Evolutionary conservation across 768 basidiomycete species (phyloP), one percentile per base, ranked within the genome.

Genomic region (Rhodotorula kratochvilovae): DNA sequence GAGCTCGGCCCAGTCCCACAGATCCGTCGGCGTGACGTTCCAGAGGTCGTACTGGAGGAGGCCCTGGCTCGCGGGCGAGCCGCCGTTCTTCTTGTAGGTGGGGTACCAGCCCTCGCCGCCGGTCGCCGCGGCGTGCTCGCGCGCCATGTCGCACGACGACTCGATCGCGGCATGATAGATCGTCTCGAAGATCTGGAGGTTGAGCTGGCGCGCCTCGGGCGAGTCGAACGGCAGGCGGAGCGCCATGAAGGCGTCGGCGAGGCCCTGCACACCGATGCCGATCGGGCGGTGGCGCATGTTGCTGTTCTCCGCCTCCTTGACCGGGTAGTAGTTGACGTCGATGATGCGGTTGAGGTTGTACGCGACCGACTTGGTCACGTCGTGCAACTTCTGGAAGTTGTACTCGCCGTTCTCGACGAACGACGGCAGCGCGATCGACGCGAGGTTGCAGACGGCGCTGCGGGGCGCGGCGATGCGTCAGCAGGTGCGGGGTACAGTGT

Each of bases 221-320:
- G 91, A 92, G 77, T 98, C 96, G 81, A 98, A 99, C 0, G 96
- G 91, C 86, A 97, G 87, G 71, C 89, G 90, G 16, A 99, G 86
- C 35, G 90, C 89, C 93, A 98, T 97, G 85, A 99, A 99, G 4
- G 94, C 86, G 78, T 99, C 96, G 25, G 96, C 96, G 54, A 99
- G 88, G 80, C 96, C 95, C 80, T 99, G 91, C 64, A 98, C 94
- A 79, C 96, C 96, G 76, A 99, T 83, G 76, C 96, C 96, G 75
- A 99, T 92, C 61, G 96, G 96, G 59, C 96, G 90, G 81, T 97
- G 92, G 69, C 95, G 92, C 87, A 89, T 89, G 86, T 98, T 98
- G 54, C 92, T 96, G 68, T 85, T 87, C 69, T 87, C 88, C 31
- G 96, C 92, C 80, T 96, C 92, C 45, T 88, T 87, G 63, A 94